A percentile compares a stretch with the other conserved stretches of the same genome.
Evolutionary conservation across 2,329 filamentous ascomycete genomes (phyloP).

Genomic region (Penicillium sp.): DNA sequence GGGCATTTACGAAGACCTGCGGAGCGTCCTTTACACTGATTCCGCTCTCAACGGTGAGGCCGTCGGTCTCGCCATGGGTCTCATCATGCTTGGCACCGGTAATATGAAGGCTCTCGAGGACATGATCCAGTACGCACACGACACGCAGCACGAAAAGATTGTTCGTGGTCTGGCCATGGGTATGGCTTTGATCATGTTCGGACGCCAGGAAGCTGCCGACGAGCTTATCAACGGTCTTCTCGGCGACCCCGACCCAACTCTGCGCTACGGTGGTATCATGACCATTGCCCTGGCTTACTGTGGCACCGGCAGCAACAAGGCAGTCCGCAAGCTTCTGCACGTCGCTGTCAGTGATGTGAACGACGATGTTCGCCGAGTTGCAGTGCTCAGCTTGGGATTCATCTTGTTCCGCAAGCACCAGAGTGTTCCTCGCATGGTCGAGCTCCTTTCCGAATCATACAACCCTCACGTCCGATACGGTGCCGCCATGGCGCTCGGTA

Average conservation of each 20-base stretch:
- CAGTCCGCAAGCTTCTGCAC: constrained; percentile 90
- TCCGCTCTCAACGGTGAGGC: constrained; percentile 96
- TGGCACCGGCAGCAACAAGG: constrained; percentile 97
- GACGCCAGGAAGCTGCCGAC: constrained; percentile 89
- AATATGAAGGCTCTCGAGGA: constrained; percentile 90
- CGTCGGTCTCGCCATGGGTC: constrained; percentile 90
- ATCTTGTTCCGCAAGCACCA: constrained; percentile 97
- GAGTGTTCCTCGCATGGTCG: constrained; percentile 97
- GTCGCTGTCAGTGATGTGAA: constrained; percentile 97
- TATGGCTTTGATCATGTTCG: constrained; percentile 98
- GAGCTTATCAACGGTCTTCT: constrained; percentile 90
- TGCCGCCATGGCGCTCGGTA: constrained; percentile 96
- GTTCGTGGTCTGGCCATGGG: constrained; percentile 91
- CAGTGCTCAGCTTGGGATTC: constrained; percentile 96
- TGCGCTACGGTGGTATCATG: constrained; percentile 97
- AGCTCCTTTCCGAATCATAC: constrained; percentile 95
- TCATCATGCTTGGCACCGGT: constrained; percentile 98
- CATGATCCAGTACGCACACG: constrained; percentile 97
- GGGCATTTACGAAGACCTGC: constrained; percentile 86
- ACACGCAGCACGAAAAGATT: constrained; percentile 98
- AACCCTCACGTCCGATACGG: constrained; percentile 98
- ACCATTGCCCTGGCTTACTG: constrained; percentile 98
- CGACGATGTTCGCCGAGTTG: constrained; percentile 91
- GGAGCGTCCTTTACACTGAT: constrained; percentile 83
- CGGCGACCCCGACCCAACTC: constrained; percentile 86